Conservation (phyloP, 2,329 filamentous ascomycete species). For the Thyridium curvatum region DNA sequence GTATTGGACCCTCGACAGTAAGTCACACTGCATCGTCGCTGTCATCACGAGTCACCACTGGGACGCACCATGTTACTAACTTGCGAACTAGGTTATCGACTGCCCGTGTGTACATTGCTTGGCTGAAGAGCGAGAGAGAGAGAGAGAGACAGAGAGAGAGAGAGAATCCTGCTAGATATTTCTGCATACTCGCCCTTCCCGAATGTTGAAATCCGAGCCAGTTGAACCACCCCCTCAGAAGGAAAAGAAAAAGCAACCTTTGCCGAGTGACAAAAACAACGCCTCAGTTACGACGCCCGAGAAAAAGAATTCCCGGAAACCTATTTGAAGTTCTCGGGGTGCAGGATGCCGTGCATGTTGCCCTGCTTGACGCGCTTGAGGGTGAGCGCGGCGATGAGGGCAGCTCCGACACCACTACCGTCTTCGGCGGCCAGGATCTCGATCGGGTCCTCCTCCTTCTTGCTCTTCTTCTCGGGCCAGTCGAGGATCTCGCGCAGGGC, state of each 20-base stretch:
- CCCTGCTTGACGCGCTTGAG: slow-evolving; percentile 58
- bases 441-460: slow-evolving; percentile 77
- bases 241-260: too few relatives aligned
- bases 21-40: slow-evolving; percentile 29
- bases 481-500: slow-evolving; percentile 93
- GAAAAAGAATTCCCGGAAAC: too few relatives aligned
- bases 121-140: slow-evolving; percentile 35
- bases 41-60: too few relatives aligned
- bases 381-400: slow-evolving; percentile 76
- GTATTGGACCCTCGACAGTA: slow-evolving; percentile 81
- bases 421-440: slow-evolving; percentile 89
- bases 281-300: too few relatives aligned
- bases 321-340: slow-evolving; percentile 55
- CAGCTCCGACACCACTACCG: slow-evolving; percentile 93
- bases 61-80: too few relatives aligned
- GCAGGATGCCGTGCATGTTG: slow-evolving; percentile 57
- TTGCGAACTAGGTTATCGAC: slow-evolving; percentile 50
- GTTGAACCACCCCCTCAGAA: too few relatives aligned
- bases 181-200: too few relatives aligned
- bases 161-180: too few relatives aligned
- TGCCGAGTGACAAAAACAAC: too few relatives aligned
- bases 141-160: too few relatives aligned
- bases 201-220: too few relatives aligned
- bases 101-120: slow-evolving; percentile 71
- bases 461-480: slow-evolving; percentile 68